These are phyloP conservation scores for Epichloe uncinata DNA, from an alignment of 2,329 filamentous ascomycete species.

Conservation along the genomic window DNA sequence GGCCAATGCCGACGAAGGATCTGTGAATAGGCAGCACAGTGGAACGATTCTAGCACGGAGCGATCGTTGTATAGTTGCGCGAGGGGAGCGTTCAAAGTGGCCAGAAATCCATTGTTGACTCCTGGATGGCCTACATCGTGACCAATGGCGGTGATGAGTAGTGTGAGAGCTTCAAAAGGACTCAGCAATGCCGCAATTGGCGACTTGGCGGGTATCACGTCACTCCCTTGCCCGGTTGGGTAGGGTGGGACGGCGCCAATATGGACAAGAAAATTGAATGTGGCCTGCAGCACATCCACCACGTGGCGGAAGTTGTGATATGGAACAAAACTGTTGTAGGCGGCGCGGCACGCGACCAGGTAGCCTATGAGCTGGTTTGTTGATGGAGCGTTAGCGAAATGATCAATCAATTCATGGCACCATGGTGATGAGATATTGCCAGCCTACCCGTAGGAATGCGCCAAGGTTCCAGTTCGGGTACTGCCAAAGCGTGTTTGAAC, in stretches of 20 bases:
- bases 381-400: slow-evolving; percentile 25
- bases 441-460: slow-evolving; percentile 59
- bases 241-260: slow-evolving; percentile 65
- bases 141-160: slow-evolving; percentile 90
- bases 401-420: not conserved
- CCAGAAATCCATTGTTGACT: slow-evolving; percentile 93
- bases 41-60: slow-evolving; percentile 92
- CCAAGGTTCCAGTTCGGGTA: slow-evolving; percentile 73
- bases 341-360: slow-evolving; percentile 72
- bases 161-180: slow-evolving; percentile 76
- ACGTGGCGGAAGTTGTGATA: slow-evolving; percentile 99
- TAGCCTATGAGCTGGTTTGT: slow-evolving; percentile 73
- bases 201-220: slow-evolving; percentile 31
- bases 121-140: slow-evolving; percentile 96
- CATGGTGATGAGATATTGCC: not conserved
- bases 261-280: slow-evolving; percentile 77
- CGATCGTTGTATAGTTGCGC: slow-evolving; percentile 95
- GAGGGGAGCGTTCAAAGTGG: slow-evolving; percentile 81
- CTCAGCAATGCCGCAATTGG: slow-evolving; percentile 63
- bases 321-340: slow-evolving; percentile 93
- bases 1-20: slow-evolving; percentile 92
- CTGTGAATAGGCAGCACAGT: slow-evolving; percentile 93
- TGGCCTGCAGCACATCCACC: slow-evolving; percentile 86
- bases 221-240: slow-evolving; percentile 24
- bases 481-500: slow-evolving; percentile 73